Evolutionary conservation across 192 early-diverging fungal genomes (phyloP).

Genomic region (Powellomyces hirtus): DNA sequence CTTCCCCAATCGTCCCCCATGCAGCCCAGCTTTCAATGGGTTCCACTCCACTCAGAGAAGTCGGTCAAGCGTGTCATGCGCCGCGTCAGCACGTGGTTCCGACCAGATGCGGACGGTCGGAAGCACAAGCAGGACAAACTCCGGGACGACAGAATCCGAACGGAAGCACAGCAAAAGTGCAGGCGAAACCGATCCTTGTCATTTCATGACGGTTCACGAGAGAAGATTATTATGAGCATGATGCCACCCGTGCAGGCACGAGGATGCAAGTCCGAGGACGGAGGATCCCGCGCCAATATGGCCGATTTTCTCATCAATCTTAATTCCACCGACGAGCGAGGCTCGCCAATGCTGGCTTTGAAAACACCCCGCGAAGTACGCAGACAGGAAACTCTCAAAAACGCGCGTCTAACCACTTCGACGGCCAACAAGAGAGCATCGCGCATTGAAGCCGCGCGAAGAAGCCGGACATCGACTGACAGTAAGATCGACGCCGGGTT

Average conservation of each 20-base stretch:
- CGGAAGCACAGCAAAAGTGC: too few relatives aligned
- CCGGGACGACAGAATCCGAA: too few relatives aligned
- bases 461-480: not conserved
- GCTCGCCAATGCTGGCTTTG: not conserved
- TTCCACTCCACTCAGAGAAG: not conserved
- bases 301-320: too few relatives aligned
- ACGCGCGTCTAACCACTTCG: not conserved
- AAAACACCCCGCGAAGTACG: not conserved
- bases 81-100: not conserved
- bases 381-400: not conserved
- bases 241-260: not conserved
- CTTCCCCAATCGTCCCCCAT: too few relatives aligned
- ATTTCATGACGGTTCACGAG: not conserved
- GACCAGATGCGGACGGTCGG: not conserved
- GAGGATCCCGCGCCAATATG: too few relatives aligned
- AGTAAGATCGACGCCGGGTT: too few relatives aligned
- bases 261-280: not conserved
- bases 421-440: too few relatives aligned
- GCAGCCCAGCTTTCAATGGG: too few relatives aligned
- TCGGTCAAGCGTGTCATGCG: not conserved
- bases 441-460: too few relatives aligned
- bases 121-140: not conserved
- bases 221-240: too few relatives aligned
- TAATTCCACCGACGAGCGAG: too few relatives aligned
- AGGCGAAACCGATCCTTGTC: too few relatives aligned